Base-by-base conservation (phyloP, 768 basidiomycete species). In the Vishniacozyma victoriae region DNA sequence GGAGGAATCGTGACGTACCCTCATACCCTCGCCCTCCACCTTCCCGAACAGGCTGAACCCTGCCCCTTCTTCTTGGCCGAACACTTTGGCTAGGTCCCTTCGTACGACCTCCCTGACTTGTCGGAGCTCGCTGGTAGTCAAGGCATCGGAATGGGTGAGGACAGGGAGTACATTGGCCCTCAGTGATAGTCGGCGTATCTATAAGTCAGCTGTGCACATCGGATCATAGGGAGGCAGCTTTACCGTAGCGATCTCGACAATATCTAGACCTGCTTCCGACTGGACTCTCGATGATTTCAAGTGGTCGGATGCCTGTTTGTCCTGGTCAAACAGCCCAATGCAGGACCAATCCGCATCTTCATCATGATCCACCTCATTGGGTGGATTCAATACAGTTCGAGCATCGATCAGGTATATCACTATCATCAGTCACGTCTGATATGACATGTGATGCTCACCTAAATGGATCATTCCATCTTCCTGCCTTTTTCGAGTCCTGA, bases 321-420 rank as follows among this genome's bases (percentile, higher is more conserved):
- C 35, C 9, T 60, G 54, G 18, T 61, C 57, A 20, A 58, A 56
- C 18, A 60, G 18, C 5, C 52, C 55, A 3, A 47, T 31, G 19
- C 50, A 44, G 15, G 62, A 63, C 65, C 65, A 67, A 35, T 63
- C 55, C 5, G 60, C 44, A 20, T 43, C 49, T 4, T 3, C 16
- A 5, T 15, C n/a, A 7, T 47, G 37, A n/a, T 24, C 25, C 3
- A 44, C 41, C 16, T 23, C 16, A n/a, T 25, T 14, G 26, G 37
- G 26, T 0, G 59, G 62, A 11, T 39, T 20, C 11, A 67, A 46
- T 1, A 63, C 59, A 14, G 18, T n/a, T 26, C 65, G 20, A 4
- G 59, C 65, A 35, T 67, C 62, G 24, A 67, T 59, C 13, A 64
- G 45, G 46, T 64, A 67, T 3, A 67, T 35, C 11, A 59, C 65